Base-by-base conservation (phyloP, 495 filamentous ascomycete species). In the Podospora pseudoanserina region DNA sequence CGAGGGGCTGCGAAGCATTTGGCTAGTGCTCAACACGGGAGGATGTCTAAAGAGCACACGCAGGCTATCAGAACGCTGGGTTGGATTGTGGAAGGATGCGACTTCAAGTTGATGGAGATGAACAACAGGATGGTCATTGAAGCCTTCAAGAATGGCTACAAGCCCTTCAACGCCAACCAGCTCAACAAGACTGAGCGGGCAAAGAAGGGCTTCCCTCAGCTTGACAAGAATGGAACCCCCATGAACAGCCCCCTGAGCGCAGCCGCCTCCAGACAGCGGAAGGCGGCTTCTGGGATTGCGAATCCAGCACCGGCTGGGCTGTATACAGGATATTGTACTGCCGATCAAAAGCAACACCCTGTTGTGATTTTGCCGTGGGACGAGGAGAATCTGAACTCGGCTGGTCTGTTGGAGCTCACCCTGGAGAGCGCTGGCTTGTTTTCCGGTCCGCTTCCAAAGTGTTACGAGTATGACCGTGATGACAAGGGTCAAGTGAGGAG, bases 1-100 rank as follows among this genome's bases (percentile, higher is more conserved):
- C 62, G 64, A 1, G 82, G 80, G n/a, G 81, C 82, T 1, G 79
- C 79, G 0, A 81, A 79, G 56, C 82, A 84, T 60, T 67, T 84
- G 0, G 75, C 76, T 23, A 74, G 79, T 11, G 63, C 60, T 4
- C 65, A 73, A 30, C 82, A 84, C 54, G 75, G 75, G 5, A 63
- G 75, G 58, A 72, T 75, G 62, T 67, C 70, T 1, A 82, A 79
- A 54, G 76, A 75, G 27, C 62, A 76, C 16, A 66, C 64, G 1
- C 44, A 67, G 16, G 79, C 79, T 1, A 68, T 83, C 1, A 67
- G 71, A 23, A 58, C 66, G 0, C 76, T 84, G 0, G 82, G 82
- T 15, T 77, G 78, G 34, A 68, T 68, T 2, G 76, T 84, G 4
- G 11, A 72, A 9, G 79, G 70, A 30, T 82, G 81, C 62, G 76